A percentile compares a stretch with the other conserved stretches of the same genome.
Conservation (phyloP, 2,329 filamentous ascomycete species). For the Ampelomyces quisqualis region DNA sequence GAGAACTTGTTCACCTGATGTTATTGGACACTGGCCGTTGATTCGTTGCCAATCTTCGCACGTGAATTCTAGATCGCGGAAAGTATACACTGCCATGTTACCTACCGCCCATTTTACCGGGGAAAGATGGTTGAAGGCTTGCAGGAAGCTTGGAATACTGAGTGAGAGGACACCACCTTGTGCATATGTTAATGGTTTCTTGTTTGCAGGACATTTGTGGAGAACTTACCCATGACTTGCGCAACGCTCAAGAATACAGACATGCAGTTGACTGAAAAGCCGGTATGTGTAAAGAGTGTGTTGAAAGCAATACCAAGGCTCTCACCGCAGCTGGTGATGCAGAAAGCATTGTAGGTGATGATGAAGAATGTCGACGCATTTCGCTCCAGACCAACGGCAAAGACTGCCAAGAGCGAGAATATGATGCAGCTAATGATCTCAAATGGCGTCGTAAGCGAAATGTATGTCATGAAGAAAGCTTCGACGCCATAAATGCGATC, state of each 20-base stretch:
- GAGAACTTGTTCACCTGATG: conserved; percentile 66
- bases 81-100: conserved; percentile 65
- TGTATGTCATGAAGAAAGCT: conserved; percentile 70
- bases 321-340: conserved; percentile 72
- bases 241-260: conserved; percentile 69
- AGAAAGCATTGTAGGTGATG: conserved; percentile 68
- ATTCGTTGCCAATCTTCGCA: conserved; percentile 63
- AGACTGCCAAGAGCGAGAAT: conserved; percentile 63
- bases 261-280: conserved; percentile 74
- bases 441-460: conserved; percentile 69
- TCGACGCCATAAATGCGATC: conserved; percentile 71
- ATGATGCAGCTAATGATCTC: conserved; percentile 66
- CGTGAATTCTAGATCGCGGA: conserved; percentile 62
- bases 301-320: conserved; percentile 79
- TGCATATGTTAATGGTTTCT: conserved; percentile 4
- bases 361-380: conserved; percentile 67
- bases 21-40: conserved; percentile 63
- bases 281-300: conserved; percentile 71
- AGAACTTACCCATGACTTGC: conserved; percentile 59
- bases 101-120: conserved; percentile 70
- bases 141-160: conserved; percentile 65
- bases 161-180: conserved; percentile 66
- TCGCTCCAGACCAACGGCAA: conserved; percentile 66
- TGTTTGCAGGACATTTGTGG: background rate
- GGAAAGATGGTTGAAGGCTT: conserved; percentile 69